These are phyloP conservation scores for Colletotrichum tanaceti DNA, from an alignment of 2,329 filamentous ascomycete genomes.

Conservation along the genomic window DNA sequence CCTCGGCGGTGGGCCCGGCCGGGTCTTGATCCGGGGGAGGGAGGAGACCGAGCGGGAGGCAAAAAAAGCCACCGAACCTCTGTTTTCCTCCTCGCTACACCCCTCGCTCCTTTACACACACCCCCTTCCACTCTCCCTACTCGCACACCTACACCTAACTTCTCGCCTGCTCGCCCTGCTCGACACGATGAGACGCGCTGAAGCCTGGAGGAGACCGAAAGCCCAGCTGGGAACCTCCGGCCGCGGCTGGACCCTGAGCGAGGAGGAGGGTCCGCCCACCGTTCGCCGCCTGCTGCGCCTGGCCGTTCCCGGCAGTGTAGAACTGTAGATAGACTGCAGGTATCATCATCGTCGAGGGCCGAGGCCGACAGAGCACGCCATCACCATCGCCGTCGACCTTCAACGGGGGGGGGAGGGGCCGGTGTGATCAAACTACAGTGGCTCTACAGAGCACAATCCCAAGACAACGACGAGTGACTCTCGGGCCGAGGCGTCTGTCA, in stretches of 20 bases:
- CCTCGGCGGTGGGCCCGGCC: conserved; percentile 5
- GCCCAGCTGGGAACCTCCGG: too few relatives aligned
- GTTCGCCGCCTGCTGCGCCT: conserved; percentile 14
- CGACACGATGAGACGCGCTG: conserved; percentile 22
- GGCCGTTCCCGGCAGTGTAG: conserved; percentile 15
- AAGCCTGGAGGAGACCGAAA: background rate
- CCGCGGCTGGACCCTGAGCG: conserved; percentile 25
- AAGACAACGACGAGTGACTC: background rate
- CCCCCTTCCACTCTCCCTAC: background rate
- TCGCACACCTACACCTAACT: background rate
- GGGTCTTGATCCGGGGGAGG: conserved; percentile 2
- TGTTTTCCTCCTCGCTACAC: conserved; percentile 8
- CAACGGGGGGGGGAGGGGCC: background rate
- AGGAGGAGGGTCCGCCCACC: background rate
- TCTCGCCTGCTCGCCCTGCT: conserved; percentile 8
- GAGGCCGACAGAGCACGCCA: conserved; percentile 22
- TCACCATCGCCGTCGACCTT: conserved; percentile 2
- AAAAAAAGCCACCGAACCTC: conserved; percentile 25
- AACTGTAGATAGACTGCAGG: conserved; percentile 29
- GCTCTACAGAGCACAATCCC: too few relatives aligned
- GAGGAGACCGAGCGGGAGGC: conserved; percentile 21
- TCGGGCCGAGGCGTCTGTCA: background rate
- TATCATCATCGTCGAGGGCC: conserved; percentile 10
- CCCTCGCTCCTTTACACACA: background rate
- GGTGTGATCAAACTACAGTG: background rate